phyloP scores from a whole-genome alignment of 306 rosid genomes.

The Ochetophila trinervis region DNA sequence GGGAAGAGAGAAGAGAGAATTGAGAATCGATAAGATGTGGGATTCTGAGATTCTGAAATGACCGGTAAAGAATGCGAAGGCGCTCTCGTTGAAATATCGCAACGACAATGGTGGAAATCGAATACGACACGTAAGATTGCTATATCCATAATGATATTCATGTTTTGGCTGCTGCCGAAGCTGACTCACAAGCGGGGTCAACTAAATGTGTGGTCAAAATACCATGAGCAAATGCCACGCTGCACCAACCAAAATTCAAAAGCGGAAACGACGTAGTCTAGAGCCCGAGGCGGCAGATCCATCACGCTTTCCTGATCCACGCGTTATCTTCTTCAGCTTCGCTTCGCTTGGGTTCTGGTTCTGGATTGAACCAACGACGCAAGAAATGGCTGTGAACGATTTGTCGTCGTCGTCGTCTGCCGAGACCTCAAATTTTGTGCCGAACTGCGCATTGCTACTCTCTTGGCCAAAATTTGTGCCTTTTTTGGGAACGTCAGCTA shows the following conservation, averaged over 20 bases:
- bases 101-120: background rate
- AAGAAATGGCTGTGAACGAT: slow-evolving; percentile 50
- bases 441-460: slow-evolving; percentile 32
- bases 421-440: slow-evolving; percentile 28
- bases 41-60: slow-evolving; percentile 9
- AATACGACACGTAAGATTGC: slow-evolving; percentile 9
- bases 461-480: slow-evolving; percentile 53
- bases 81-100: slow-evolving; percentile 5
- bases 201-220: background rate
- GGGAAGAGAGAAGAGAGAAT: slow-evolving; percentile 4
- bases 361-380: background rate
- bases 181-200: background rate
- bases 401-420: slow-evolving; percentile 26
- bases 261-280: slow-evolving; percentile 24
- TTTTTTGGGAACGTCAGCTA: slow-evolving; percentile 35
- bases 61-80: slow-evolving; percentile 8
- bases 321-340: slow-evolving; percentile 5
- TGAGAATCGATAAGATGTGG: background rate
- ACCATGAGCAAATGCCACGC: background rate
- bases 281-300: too few relatives aligned
- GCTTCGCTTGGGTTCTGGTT: background rate
- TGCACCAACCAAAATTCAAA: background rate
- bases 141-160: background rate
- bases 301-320: too few relatives aligned
- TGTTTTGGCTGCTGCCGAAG: background rate